Evolutionary conservation across 2,329 filamentous ascomycete genomes (phyloP).

Genomic region (Fusarium sp.): DNA sequence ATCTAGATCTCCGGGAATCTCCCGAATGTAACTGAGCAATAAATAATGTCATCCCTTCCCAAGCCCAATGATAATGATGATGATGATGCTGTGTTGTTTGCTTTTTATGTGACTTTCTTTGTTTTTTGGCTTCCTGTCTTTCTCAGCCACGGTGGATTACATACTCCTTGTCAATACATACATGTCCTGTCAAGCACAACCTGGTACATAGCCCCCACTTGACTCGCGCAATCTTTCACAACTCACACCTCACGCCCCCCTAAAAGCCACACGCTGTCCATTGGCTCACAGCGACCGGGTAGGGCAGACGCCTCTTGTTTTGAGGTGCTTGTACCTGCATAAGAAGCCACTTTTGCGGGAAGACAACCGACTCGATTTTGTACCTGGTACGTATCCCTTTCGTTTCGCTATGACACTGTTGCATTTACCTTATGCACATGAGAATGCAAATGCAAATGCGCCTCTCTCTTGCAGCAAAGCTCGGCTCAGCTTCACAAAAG

Average conservation of each 20-base stretch:
- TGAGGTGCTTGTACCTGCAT: constrained; percentile 31
- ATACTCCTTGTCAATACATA: neutral
- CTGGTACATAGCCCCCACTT: neutral
- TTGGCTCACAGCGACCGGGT: constrained; percentile 18
- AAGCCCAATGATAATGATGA: neutral
- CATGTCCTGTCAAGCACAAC: neutral
- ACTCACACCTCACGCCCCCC: constrained; percentile 8
- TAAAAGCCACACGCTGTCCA: constrained; percentile 20
- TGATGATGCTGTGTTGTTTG: neutral
- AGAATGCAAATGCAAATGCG: neutral
- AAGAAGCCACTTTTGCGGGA: constrained; percentile 33
- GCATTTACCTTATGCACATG: neutral
- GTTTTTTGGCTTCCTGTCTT: neutral
- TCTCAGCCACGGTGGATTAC: neutral
- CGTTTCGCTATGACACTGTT: neutral
- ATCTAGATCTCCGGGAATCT: neutral
- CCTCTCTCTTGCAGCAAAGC: constrained; percentile 23
- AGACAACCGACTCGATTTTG: constrained; percentile 28
- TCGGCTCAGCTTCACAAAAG: constrained; percentile 17
- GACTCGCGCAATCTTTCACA: constrained; percentile 1
- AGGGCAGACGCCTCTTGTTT: constrained; percentile 24
- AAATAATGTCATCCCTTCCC: neutral
- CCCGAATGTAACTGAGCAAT: constrained; percentile 27
- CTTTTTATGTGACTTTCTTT: neutral
- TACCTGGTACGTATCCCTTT: constrained; percentile 1